Conservation (phyloP, 139 green algal species). For the Marvania coccoides region DNA sequence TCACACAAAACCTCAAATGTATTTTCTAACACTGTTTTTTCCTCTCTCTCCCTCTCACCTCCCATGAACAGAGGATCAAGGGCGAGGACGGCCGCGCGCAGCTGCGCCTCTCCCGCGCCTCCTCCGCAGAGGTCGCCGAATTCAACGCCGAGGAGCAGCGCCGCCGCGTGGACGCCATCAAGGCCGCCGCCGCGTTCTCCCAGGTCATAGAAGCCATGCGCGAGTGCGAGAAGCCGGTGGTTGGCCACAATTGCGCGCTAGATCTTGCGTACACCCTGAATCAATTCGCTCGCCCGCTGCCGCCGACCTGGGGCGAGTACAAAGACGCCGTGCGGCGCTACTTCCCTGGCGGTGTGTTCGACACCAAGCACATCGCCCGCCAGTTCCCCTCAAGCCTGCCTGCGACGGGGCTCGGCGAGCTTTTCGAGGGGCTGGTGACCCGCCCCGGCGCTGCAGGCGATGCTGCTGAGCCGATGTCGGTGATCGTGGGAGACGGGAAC, state of each 20-base stretch:
- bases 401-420: slow-evolving; percentile 4
- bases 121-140: slow-evolving; percentile 4
- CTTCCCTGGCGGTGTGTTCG: slow-evolving; percentile 63
- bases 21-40: too few species aligned
- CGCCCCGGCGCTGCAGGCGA: not conserved
- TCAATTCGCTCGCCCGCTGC: slow-evolving; percentile 42
- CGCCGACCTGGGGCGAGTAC: slow-evolving; percentile 44
- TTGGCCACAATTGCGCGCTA: slow-evolving; percentile 57
- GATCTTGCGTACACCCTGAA: slow-evolving; percentile 59
- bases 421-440: slow-evolving; percentile 18
- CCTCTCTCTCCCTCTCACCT: not conserved
- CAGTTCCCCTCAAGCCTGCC: slow-evolving; percentile 15
- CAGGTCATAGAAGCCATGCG: slow-evolving; percentile 53
- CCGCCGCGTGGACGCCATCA: slow-evolving; percentile 17
- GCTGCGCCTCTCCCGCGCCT: slow-evolving; percentile 27
- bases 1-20: too few species aligned
- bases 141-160: slow-evolving; percentile 19
- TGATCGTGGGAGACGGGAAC: too few species aligned
- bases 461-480: too few species aligned
- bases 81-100: not conserved
- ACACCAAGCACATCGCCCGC: slow-evolving; percentile 59
- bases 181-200: slow-evolving; percentile 26
- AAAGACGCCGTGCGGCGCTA: slow-evolving; percentile 38
- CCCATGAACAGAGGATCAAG: too few species aligned
- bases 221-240: slow-evolving; percentile 35